Base-by-base conservation (phyloP, 2,329 filamentous ascomycete species). In the Xylaria sp. region DNA sequence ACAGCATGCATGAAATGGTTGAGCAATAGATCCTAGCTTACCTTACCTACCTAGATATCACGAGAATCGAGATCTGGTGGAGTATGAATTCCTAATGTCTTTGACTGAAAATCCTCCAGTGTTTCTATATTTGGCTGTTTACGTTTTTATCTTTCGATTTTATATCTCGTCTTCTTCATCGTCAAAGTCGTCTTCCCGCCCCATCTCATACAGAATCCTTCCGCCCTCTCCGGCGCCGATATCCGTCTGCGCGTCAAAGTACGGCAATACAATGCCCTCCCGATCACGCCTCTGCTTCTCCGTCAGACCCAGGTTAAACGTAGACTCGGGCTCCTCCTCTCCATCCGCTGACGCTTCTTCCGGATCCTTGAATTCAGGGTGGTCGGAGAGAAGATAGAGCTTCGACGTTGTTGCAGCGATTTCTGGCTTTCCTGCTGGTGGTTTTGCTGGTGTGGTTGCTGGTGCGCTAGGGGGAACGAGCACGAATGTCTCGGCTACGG, bases 151-250 rank as follows among this genome's bases (percentile, higher is more conserved):
- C 62, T 42, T 57, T 60, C 23, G 54, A 23, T 10, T 46, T 56
- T 65, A 73, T 67, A 73, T 73, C 59, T 73, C 71, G 51, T 73
- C 71, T 56, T 73, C 92, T 70, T 96, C 92, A 60, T 96, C 92
- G 67, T 96, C 92, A 76, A 97, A 97, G 72, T 97, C 92, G 74
- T 99, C 94, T 76, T 97, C 94, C 63, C 86, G 84, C 1, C 92
- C 93, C 90, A 97, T 96, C 68, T 97, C 93, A 73, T 99, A 99
- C 69, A 99, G 72, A 65, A 99, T 99, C 62, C 93, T 83, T 0
- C 94, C 94, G 3, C 94, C 93, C 69, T 96, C 91, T 0, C 92
- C 92, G 0, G 84, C 82, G 1, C 86, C 88, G 55, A 86, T 82
- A 52, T 88, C 88, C 56, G 86, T 90, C 80, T 99, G 94, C 23